Base-by-base conservation (phyloP, 805 yeast genomes). In the Kurtzmaniella fragi region DNA sequence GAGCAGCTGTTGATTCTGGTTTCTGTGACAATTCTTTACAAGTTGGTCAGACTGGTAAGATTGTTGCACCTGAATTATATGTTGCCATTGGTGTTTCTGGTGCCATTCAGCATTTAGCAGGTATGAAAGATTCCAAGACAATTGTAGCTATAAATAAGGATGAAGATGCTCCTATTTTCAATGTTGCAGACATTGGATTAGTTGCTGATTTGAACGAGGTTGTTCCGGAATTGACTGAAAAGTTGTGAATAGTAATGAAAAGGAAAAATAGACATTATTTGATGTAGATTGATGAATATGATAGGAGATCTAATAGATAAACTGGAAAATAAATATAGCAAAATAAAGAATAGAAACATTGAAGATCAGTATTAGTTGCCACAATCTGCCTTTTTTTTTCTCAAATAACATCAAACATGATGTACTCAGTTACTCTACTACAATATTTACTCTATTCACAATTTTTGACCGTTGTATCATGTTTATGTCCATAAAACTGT, bases 1-100 rank as follows among this genome's bases (percentile, higher is more conserved):
- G 99, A 62, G 98, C 97, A 14, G 99, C 98, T 27, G 99, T 93
- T 17, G 99, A 91, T 64, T 75, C 95, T 33, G 98, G 97, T 0
- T 89, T 78, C 60, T 89, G 95, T 57, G 98, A 93, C 57, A 93
- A 91, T 67, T 89, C 98, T 7, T 74, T 91, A 52, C 99, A 91
- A 66, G 90, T 91, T 45, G 99, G 99, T 40, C 99, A 91, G 67
- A 91, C 99, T 8, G 99, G 99, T 52, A 93, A 93, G 62, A 90
- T 90, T 39, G 95, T 93, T 27, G 98, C 98, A 6, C 99, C 99
- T 31, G 96, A 90, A 31, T 73, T 90, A 46, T 93, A 93, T 60
- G 64, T 93, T 34, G 98, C 97, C 2, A 80, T 90, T 31, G 99
- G 99, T 47, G 78, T 93, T 42, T 84, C 95, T 15, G 99, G 99